These are phyloP conservation scores for Darksidea phi DNA, from an alignment of 495 filamentous ascomycete genomes.

Conservation along the genomic window DNA sequence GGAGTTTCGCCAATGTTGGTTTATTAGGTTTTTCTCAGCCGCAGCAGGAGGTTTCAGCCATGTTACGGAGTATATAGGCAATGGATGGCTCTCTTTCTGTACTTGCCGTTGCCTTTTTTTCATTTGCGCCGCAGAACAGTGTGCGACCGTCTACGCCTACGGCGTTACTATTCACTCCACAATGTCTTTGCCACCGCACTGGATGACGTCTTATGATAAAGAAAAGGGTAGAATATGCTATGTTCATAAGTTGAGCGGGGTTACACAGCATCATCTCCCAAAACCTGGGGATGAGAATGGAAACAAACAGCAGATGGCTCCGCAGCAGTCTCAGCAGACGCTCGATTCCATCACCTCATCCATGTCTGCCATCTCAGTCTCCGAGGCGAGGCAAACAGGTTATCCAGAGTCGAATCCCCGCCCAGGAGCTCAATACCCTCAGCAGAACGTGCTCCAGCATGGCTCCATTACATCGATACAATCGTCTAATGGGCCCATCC, in stretches of 20 bases:
- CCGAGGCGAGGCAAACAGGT: background rate
- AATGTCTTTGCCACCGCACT: background rate
- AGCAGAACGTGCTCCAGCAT: background rate
- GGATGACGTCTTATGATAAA: background rate
- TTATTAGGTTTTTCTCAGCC: too few relatives aligned
- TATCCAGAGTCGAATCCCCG: background rate
- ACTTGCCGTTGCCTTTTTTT: too few relatives aligned
- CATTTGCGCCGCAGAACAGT: too few relatives aligned
- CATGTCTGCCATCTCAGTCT: background rate
- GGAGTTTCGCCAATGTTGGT: too few relatives aligned
- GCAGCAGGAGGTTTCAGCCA: too few relatives aligned
- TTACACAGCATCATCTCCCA: background rate
- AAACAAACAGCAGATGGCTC: background rate
- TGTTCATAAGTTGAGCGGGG: background rate
- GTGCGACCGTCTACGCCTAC: background rate
- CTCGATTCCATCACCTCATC: background rate
- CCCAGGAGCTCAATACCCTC: background rate
- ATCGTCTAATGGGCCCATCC: background rate
- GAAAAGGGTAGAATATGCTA: background rate
- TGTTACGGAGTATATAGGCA: too few relatives aligned
- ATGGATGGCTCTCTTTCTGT: too few relatives aligned
- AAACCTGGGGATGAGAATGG: background rate
- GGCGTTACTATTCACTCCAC: background rate
- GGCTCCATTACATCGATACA: background rate
- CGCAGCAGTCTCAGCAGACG: background rate